Evolutionary conservation across 208 protist species (phyloP), one percentile per base, ranked within the genome.

Genomic region (Leishmania mexicana): DNA sequence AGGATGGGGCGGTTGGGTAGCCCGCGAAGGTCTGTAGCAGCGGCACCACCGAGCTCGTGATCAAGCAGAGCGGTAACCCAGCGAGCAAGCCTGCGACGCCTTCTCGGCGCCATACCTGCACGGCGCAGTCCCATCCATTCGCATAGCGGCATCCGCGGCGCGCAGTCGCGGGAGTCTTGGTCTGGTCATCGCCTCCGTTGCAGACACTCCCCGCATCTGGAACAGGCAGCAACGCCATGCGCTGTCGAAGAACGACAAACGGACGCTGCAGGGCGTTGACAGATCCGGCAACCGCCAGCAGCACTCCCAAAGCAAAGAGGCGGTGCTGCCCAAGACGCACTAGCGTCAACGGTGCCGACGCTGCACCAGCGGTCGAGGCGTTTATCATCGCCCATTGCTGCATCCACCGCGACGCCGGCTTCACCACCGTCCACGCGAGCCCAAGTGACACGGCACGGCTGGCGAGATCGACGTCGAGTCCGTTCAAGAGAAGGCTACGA

Each of bases 401-500:
- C 71, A 85, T 78, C 83, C 83, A 85, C 54, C 49, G 78, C 54
- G 74, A 76, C 24, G 72, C 35, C 54, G 85, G 85, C 71, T 81
- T 83, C 81, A 84, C 76, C 28, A 85, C 64, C n/a, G 80, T 68
- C 71, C 73, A 80, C 57, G 79, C 40, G 15, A 84, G 57, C 58
- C 73, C 79, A 60, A 92, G 73, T 3, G 78, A 86, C 53, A 88
- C 6, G 19, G 77, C 74, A 42, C 81, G 79, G 42, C 80, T 76
- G 10, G 60, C 74, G 49, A 92, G 64, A 71, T 89, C 87, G 28
- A 89, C 80, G 35, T 90, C 89, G 4, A 89, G 71, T n/a, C 89
- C 81, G 40, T 84, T 86, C 54, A 76, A 76, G 38, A 86, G 83
- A 49, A 89, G 62, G 8, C 79, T 57, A 21, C 81, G 76, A 78